These are phyloP conservation scores for Linnemannia zychae DNA, from an alignment of 192 early-diverging fungal species.

Conservation along the genomic window DNA sequence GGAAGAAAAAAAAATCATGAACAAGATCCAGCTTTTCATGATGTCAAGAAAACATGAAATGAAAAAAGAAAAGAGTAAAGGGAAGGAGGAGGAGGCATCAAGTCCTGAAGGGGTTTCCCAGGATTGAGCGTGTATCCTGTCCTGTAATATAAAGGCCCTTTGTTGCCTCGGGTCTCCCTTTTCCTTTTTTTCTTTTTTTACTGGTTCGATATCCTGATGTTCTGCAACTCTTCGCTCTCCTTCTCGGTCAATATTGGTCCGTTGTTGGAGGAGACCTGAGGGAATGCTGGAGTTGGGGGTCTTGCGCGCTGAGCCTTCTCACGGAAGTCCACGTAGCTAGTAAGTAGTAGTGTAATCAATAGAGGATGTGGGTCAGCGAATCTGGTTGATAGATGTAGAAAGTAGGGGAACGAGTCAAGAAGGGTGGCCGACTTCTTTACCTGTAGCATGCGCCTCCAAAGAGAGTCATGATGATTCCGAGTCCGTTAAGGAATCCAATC, in stretches of 20 bases:
- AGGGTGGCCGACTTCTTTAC: constrained; percentile 34
- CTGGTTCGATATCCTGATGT: constrained; percentile 48
- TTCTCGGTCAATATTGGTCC: constrained; percentile 42
- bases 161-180: background rate
- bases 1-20: constrained; percentile 21
- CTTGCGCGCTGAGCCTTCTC: constrained; percentile 42
- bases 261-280: constrained; percentile 21
- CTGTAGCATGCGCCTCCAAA: constrained; percentile 72
- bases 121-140: background rate
- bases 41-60: background rate
- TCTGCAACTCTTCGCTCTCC: constrained; percentile 45
- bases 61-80: background rate
- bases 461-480: constrained; percentile 73
- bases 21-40: constrained; percentile 36
- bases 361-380: background rate
- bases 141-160: background rate
- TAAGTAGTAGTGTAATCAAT: background rate
- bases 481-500: constrained; percentile 70
- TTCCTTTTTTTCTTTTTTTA: background rate
- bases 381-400: background rate
- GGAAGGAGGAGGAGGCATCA: background rate
- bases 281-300: constrained; percentile 49
- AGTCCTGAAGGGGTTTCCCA: background rate
- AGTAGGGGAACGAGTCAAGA: background rate
- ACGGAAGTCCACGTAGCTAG: constrained; percentile 48